Evolutionary conservation across 1,284 basidiomycete species (phyloP).

Genomic region (Sutorius eximius): DNA sequence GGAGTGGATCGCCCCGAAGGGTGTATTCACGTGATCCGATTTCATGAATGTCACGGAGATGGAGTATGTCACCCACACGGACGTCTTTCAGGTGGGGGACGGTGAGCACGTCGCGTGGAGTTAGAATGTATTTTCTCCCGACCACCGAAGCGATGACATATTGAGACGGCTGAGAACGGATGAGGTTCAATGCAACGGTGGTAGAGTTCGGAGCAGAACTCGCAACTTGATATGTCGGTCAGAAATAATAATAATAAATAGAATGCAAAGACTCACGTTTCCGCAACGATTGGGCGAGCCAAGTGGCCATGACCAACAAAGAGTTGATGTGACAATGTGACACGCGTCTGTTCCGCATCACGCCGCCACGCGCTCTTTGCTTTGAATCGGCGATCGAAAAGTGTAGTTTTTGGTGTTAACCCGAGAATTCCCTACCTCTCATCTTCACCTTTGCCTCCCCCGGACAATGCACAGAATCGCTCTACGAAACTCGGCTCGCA

Average conservation of each 20-base stretch:
- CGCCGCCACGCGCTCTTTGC: constrained; percentile 6
- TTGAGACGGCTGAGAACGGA: constrained; percentile 79
- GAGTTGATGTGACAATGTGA: constrained; percentile 2
- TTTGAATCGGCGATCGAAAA: constrained; percentile 37
- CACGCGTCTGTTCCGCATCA: background rate
- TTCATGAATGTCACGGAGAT: constrained; percentile 88
- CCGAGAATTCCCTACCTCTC: constrained; percentile 40
- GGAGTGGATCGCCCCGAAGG: constrained; percentile 69
- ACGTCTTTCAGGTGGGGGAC: constrained; percentile 84
- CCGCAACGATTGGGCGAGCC: constrained; percentile 25
- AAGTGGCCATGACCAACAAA: constrained; percentile 24
- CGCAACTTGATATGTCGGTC: constrained; percentile 15
- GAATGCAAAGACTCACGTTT: constrained; percentile 15
- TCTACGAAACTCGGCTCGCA: constrained; percentile 80
- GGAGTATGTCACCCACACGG: constrained; percentile 81
- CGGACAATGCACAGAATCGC: constrained; percentile 84
- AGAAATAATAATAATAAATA: background rate
- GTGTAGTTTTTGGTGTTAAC: constrained; percentile 32
- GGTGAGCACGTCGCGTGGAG: constrained; percentile 89
- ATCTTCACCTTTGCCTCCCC: constrained; percentile 44
- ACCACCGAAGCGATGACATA: constrained; percentile 92
- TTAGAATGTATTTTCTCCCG: constrained; percentile 84
- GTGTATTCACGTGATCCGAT: constrained; percentile 94
- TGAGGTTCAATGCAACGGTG: constrained; percentile 59
- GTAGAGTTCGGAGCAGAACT: constrained; percentile 30